Base-by-base conservation (phyloP, 1,284 basidiomycete genomes). In the Mycena sp. region DNA sequence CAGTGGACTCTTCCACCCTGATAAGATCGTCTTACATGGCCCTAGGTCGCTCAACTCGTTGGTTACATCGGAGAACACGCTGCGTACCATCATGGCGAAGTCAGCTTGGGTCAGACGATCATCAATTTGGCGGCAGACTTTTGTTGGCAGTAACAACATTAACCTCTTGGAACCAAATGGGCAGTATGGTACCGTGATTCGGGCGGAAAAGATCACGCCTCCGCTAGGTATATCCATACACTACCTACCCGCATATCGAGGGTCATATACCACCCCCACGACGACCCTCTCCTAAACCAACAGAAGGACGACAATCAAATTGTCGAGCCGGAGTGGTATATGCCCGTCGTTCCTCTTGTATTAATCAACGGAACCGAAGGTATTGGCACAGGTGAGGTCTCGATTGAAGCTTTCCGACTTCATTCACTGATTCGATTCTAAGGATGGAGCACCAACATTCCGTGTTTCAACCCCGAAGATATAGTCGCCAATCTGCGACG, bases 161-260 rank as follows among this genome's bases (percentile, higher is more conserved):
- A 98, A 97, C 76, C 76, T 99, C 48, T 83, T 99, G 53, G 76
- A 86, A 54, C 98, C 98, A 19, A 93, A 91, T 66, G 98, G 98
- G 77, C 97, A 99, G 81, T 99, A 95, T 78, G 98, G 98, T 83
- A 98, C 96, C 93, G 96, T 71, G 89, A 86, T 59, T 81, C 87
- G 75, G 96, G 96, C 59, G 96, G 96, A 51, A 98, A 97, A 79
- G 95, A 99, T 75, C 94, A 96, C 69, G 98, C 98, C 58, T 93
- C 95, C 54, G 90, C 96, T 67, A 91, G 98, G 90, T 99, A 99
- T 78, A 98, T 99, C 76, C 95, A 90, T 83, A 99, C 98, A 0
- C 86, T 91, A 67, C 83, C 95, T 38, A 87, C 91, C 21, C 80
- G 87, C 4, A 89, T 98, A 69, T 90, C 96, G 29, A 87, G 95